A percentile compares a stretch with the other conserved stretches of the same genome.
These are phyloP conservation scores for Filobasidium uniguttulatum DNA, from an alignment of 1,284 basidiomycete species.

Conservation along the genomic window DNA sequence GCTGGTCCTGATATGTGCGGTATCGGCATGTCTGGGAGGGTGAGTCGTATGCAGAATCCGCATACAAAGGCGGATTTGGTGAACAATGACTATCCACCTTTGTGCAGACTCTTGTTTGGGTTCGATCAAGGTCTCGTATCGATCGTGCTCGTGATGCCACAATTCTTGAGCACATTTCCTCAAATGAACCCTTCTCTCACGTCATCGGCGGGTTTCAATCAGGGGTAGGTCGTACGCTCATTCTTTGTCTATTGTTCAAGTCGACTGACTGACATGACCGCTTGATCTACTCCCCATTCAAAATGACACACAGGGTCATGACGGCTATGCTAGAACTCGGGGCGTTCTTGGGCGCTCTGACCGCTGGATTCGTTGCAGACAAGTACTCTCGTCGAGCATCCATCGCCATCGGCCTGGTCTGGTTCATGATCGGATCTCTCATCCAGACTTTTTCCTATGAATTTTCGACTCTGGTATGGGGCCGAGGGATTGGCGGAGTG, in stretches of 20 bases:
- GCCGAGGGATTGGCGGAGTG: slow-evolving; percentile 18
- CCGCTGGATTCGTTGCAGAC: slow-evolving; percentile 23
- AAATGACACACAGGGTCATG: slow-evolving; percentile 18
- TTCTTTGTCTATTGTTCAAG: neutral
- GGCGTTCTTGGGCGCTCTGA: slow-evolving; percentile 24
- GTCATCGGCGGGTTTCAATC: slow-evolving; percentile 9
- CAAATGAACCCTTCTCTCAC: slow-evolving; percentile 17
- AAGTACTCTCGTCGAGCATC: slow-evolving; percentile 19
- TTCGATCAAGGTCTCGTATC: slow-evolving; percentile 28
- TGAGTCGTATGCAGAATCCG: neutral
- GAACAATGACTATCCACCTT: neutral
- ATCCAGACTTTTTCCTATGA: slow-evolving; percentile 23
- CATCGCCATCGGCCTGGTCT: slow-evolving; percentile 18
- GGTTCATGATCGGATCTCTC: slow-evolving; percentile 21
- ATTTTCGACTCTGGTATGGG: slow-evolving; percentile 20
- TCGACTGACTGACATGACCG: neutral
- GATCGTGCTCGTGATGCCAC: slow-evolving; percentile 24
- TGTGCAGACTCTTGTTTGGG: slow-evolving; percentile 15
- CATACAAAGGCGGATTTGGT: neutral
- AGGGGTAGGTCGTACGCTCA: slow-evolving; percentile 6
- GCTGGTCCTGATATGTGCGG: slow-evolving; percentile 13
- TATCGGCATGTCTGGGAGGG: slow-evolving; percentile 19
- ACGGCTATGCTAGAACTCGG: slow-evolving; percentile 28
- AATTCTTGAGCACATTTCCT: slow-evolving; percentile 24
- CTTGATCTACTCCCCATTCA: neutral